Conservation (phyloP, 371 early-diverging fungal species). For the Scutellospora calospora region DNA sequence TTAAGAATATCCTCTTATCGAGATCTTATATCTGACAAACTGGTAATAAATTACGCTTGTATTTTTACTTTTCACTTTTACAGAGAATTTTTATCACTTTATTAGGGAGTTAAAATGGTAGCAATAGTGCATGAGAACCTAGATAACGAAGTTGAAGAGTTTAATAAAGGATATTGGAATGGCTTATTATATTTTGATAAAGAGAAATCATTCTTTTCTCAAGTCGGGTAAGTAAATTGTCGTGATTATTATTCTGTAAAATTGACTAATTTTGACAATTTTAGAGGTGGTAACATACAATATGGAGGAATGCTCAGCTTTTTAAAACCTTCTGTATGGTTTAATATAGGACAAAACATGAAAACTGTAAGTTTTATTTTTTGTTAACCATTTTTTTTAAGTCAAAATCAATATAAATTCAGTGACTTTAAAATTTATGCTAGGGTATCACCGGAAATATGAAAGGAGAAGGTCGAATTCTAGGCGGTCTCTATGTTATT, state of each 20-base stretch:
- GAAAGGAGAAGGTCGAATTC: conserved; percentile 12
- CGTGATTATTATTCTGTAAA: neutral
- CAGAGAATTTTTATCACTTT: no score
- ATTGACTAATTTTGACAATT: neutral
- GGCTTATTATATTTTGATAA: neutral
- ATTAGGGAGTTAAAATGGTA: conserved; percentile 36
- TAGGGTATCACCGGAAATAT: neutral
- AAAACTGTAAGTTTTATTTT: conserved; percentile 32
- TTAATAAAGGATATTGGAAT: conserved; percentile 37
- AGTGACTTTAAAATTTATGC: neutral
- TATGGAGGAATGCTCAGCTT: neutral
- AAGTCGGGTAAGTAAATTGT: conserved; percentile 23
- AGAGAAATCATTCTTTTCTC: conserved; percentile 7
- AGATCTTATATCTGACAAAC: conserved; percentile 12
- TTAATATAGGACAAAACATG: neutral
- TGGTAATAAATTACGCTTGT: neutral
- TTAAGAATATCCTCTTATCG: conserved; percentile 1
- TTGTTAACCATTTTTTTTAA: neutral
- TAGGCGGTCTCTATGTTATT: conserved; percentile 20
- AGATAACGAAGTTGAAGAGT: conserved; percentile 33
- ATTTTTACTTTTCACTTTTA: neutral
- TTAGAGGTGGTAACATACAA: conserved; percentile 17
- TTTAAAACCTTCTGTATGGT: conserved; percentile 25
- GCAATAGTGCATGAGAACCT: conserved; percentile 29
- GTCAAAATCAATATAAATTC: neutral